phyloP scores from a whole-genome alignment of 495 filamentous ascomycete species.

The Stereocaulon alpinum region DNA sequence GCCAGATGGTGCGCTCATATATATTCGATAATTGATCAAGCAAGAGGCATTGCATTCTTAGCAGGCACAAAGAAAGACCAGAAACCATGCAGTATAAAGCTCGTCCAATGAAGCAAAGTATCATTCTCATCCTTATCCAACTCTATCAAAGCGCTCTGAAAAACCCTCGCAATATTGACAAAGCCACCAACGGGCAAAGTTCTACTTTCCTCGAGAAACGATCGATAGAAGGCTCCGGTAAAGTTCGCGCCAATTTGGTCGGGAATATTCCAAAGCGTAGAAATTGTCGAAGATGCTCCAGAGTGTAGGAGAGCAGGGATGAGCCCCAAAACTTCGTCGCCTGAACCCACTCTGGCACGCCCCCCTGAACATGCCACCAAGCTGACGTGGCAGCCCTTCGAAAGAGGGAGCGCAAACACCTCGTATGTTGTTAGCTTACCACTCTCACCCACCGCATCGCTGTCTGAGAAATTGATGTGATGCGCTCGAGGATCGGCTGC shows the following conservation, averaged over 20 bases:
- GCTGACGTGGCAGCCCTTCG: slow-evolving; percentile 4
- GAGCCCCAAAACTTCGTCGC: slow-evolving; percentile 1
- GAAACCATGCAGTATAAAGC: slow-evolving; percentile 5
- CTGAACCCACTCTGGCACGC: slow-evolving; percentile 1
- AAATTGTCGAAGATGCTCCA: background rate
- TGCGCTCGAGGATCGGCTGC: slow-evolving; percentile 7
- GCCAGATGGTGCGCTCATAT: background rate
- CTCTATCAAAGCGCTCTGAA: slow-evolving; percentile 2
- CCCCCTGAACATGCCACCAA: slow-evolving; percentile 5
- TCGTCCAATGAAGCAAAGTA: slow-evolving; percentile 3
- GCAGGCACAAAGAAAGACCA: slow-evolving; percentile 5
- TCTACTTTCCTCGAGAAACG: slow-evolving; percentile 3
- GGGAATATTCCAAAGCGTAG: slow-evolving; percentile 2
- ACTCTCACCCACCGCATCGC: background rate
- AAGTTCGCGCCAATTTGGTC: slow-evolving; percentile 1
- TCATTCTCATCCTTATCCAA: slow-evolving; percentile 9
- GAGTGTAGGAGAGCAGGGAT: slow-evolving; percentile 1
- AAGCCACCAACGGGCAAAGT: slow-evolving; percentile 5
- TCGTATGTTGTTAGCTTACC: slow-evolving; percentile 5
- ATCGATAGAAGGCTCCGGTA: slow-evolving; percentile 4
- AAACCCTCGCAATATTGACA: slow-evolving; percentile 4
- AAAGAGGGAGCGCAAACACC: background rate
- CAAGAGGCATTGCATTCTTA: slow-evolving; percentile 3
- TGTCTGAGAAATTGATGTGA: slow-evolving; percentile 3
- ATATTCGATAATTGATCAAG: slow-evolving; percentile 4